Base-by-base conservation (phyloP, 2,329 filamentous ascomycete genomes). In the Pestalotiopsis fici region DNA sequence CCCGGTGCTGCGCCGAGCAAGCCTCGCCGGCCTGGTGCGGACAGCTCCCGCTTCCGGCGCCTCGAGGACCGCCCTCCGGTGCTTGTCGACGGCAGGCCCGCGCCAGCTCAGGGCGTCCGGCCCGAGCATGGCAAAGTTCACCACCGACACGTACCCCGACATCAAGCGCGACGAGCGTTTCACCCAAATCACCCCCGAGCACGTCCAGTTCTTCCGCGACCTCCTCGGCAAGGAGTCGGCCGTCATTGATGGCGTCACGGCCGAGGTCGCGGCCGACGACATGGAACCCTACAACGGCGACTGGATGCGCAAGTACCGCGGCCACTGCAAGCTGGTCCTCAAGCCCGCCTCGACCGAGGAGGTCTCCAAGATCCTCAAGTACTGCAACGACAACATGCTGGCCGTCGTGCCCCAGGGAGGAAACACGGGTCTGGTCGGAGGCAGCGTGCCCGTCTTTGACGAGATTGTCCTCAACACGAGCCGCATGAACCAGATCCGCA, bases 291-390 rank as follows among this genome's bases (percentile, higher is more conserved):
- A 94, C 86, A 99, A 99, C 81, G 90, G 91, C 77, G 96, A 99
- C 82, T 99, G 97, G 96, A 98, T 99, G 95, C 91, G 93, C 81
- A 99, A 99, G 83, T 99, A 97, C 83, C 91, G 93, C 69, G 97
- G 96, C 35, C 94, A 98, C 80, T 90, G 93, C 69, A 90, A 91
- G 76, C 84, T 99, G 28, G 94, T 98, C 4, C 83, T 99, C 70
- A 97, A 94, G 82, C 96, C 96, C 12, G 88, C 87, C 64, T 92
- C 89, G 18, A 95, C 93, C 0, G 90, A 95, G 74, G 91, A 99
- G 80, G 93, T 98, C 74, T 97, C 94, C 87, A 88, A 92, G 81
- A 91, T 98, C 68, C 81, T 99, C 74, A 91, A 92, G 79, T 98
- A 98, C 86, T 99, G 96, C 87, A 98, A 98, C 80, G 91, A 97